Base-by-base conservation (phyloP, 1,284 basidiomycete species). In the Coniferiporia weirii region DNA sequence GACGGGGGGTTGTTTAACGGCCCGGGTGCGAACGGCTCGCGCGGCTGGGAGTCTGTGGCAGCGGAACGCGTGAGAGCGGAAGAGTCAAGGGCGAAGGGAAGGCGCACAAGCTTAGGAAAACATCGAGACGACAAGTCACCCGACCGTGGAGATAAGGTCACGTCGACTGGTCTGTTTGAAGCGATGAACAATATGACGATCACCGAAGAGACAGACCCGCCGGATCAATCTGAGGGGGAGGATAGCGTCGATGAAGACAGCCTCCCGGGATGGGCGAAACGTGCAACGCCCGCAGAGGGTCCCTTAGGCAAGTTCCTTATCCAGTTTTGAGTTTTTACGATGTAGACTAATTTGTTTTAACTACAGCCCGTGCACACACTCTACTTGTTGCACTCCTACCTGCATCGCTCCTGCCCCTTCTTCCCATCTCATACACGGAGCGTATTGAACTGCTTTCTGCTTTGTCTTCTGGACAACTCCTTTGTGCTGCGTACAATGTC, bases 401-500 rank as follows among this genome's bases (percentile, higher is more conserved):
- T 1, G 43, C 67, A 3, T 64, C 76, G 38, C 76, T 85, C 22
- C 74, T 78, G 6, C 64, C 71, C 0, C 69, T 76, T 13, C 72
- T 87, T 2, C 76, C 78, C 0, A 54, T 70, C 22, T 64, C 79
- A 5, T 65, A 68, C 10, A 62, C 63, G 70, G 4, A 71, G 76
- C 44, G 65, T 64, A 2, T 69, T 68, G 0, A 63, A 9, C 78
- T 92, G 60, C 72, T 90, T 7, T 68, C 74, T n/a, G 74, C 78
- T 52, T 75, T 92, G 0, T 80, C 87, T 0, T 91, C 89, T 1
- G 93, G 93, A 0, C 87, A 92, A 65, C 71, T 93, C 15, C 79
- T 94, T 3, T 95, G 92, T 64, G 71, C 79, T 1, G 86, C 89
- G 1, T 94, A 93, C 73, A 95, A 95, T 70, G 72, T 80, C 3